phyloP scores from a whole-genome alignment of 2,329 filamentous ascomycete genomes.

The Tolypocladium cylindrosporum region DNA sequence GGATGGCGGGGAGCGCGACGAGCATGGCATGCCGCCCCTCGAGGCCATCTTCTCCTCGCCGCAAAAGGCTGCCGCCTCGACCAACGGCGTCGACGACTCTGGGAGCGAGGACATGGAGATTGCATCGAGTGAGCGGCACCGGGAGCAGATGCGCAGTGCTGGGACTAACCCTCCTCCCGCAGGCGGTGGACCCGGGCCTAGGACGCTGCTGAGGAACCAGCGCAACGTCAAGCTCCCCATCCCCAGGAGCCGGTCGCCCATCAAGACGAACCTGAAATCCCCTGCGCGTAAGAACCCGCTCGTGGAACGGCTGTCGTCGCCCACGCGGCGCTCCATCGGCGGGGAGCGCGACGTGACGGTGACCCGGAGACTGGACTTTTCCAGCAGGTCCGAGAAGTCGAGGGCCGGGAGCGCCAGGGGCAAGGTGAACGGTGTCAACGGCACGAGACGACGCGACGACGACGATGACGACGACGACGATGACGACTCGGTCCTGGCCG shows the following conservation, averaged over 20 bases:
- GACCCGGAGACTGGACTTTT: conserved; percentile 46
- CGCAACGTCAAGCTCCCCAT: conserved; percentile 37
- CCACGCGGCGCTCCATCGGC: conserved; percentile 27
- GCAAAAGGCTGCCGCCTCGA: conserved; percentile 34
- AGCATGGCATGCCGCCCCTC: conserved; percentile 83
- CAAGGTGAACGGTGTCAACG: conserved; percentile 18
- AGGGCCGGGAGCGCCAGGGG: conserved; percentile 1
- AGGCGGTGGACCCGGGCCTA: conserved; percentile 45
- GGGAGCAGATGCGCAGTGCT: not conserved
- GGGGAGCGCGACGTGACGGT: conserved; percentile 29
- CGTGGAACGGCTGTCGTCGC: conserved; percentile 42
- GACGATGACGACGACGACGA: conserved; percentile 17
- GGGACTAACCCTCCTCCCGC: conserved; percentile 1
- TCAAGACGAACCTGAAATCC: conserved; percentile 50
- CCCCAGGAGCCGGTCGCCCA: conserved; percentile 45
- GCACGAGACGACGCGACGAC: conserved; percentile 13
- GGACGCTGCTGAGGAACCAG: conserved; percentile 40
- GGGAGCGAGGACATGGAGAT: conserved; percentile 44
- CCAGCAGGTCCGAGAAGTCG: conserved; percentile 10
- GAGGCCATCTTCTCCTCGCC: conserved; percentile 86
- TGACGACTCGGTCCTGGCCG: conserved; percentile 10
- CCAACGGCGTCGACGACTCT: conserved; percentile 15
- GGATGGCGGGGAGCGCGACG: conserved; percentile 73
- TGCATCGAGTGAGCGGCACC: conserved; percentile 30
- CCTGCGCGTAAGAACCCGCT: conserved; percentile 54